phyloP scores from a whole-genome alignment of 352 stramenopile species.

The Phytophthora macrochlamydospora region DNA sequence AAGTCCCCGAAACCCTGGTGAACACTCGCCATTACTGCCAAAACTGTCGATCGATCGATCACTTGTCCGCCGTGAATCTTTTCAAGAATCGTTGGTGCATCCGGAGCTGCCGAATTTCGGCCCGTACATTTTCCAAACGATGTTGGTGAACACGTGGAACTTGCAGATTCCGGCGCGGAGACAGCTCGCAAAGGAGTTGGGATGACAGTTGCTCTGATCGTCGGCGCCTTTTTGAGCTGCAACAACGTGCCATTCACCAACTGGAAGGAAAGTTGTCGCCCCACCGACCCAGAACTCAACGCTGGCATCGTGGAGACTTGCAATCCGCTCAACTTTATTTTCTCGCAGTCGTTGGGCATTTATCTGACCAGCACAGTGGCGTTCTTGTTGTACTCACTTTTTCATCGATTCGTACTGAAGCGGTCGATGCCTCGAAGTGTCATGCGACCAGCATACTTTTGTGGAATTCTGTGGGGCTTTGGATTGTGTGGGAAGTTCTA shows the following conservation, averaged over 20 bases:
- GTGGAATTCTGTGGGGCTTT: conserved; percentile 76
- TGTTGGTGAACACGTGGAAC: conserved; percentile 55
- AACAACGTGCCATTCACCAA: conserved; percentile 81
- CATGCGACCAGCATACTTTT: conserved; percentile 83
- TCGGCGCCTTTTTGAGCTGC: conserved; percentile 74
- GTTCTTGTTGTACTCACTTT: conserved; percentile 80
- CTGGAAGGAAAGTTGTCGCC: conserved; percentile 68
- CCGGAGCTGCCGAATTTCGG: conserved; percentile 85
- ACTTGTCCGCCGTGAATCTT: conserved; percentile 42
- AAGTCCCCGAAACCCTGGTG: conserved; percentile 19
- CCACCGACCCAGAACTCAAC: conserved; percentile 23
- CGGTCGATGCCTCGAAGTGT: conserved; percentile 82
- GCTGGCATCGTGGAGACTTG: conserved; percentile 58
- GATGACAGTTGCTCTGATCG: conserved; percentile 63
- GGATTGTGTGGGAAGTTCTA: conserved; percentile 74
- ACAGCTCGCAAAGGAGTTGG: conserved; percentile 64
- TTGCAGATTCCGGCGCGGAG: conserved; percentile 56
- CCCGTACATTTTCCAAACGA: conserved; percentile 76
- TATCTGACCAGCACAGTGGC: conserved; percentile 78
- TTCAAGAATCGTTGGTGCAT: conserved; percentile 65
- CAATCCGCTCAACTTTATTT: conserved; percentile 84
- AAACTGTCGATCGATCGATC: conserved; percentile 23
- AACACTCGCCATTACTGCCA: conserved; percentile 49
- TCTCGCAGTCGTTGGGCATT: conserved; percentile 83
- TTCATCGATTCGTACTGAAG: conserved; percentile 79